A percentile compares a stretch with the other conserved stretches of the same genome.
Conservation (phyloP, 2,329 filamentous ascomycete genomes). For the Hymenoscyphus scutula region DNA sequence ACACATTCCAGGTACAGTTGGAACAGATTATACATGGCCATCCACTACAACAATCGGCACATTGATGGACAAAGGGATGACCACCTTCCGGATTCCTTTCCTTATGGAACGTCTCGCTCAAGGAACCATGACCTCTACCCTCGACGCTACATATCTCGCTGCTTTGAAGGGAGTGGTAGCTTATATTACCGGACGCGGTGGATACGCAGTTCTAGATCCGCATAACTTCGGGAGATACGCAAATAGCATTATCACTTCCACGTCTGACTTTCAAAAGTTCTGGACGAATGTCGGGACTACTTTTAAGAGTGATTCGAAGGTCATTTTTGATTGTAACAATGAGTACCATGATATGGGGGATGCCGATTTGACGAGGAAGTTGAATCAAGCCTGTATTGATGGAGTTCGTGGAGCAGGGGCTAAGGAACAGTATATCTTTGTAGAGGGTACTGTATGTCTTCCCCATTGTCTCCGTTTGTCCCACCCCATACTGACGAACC, state of each 20-base stretch:
- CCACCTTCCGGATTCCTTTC: neutral
- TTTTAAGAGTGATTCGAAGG: conserved; percentile 39
- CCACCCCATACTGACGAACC: neutral
- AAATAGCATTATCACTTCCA: conserved; percentile 38
- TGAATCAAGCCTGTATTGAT: conserved; percentile 46
- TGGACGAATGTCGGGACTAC: conserved; percentile 41
- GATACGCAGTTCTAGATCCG: conserved; percentile 47
- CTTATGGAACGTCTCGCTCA: conserved; percentile 52
- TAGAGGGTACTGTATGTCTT: conserved; percentile 46
- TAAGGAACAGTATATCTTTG: conserved; percentile 54
- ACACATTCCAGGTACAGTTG: conserved; percentile 48
- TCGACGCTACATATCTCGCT: conserved; percentile 32
- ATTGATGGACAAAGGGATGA: conserved; percentile 2
- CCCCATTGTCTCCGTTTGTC: no score
- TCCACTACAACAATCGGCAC: neutral
- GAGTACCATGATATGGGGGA: conserved; percentile 43
- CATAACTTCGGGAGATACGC: conserved; percentile 53
- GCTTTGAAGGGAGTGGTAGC: neutral
- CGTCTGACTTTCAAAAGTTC: conserved; percentile 40
- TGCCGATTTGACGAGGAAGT: conserved; percentile 28
- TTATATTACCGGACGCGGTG: conserved; percentile 33
- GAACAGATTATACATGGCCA: conserved; percentile 60
- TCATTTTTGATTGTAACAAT: conserved; percentile 45
- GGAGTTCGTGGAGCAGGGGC: conserved; percentile 45
- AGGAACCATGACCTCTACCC: conserved; percentile 44